A percentile compares a stretch with the other conserved stretches of the same genome.
Conservation (phyloP, 2,329 filamentous ascomycete genomes). For the Sporothrix inflata region DNA sequence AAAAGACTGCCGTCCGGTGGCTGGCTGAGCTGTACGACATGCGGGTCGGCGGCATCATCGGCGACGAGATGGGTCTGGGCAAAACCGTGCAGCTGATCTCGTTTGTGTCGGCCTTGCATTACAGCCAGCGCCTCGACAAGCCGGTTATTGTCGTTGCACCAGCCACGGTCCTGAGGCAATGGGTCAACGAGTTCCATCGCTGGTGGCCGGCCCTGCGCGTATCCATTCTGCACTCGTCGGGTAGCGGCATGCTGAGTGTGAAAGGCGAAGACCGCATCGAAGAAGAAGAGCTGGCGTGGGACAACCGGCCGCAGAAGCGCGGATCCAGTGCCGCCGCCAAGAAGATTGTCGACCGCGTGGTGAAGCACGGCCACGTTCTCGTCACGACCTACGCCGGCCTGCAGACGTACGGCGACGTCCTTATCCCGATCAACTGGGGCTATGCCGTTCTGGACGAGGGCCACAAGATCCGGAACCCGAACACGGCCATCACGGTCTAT, state of each 20-base stretch:
- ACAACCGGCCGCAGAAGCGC: constrained; percentile 39
- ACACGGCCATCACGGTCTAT: constrained; percentile 90
- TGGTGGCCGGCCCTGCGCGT: constrained; percentile 99
- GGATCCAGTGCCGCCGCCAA: constrained; percentile 71
- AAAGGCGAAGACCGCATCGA: constrained; percentile 40
- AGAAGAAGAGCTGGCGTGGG: constrained; percentile 59
- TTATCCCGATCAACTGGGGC: constrained; percentile 85
- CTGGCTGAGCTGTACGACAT: constrained; percentile 89
- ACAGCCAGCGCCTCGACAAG: constrained; percentile 81
- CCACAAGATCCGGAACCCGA: constrained; percentile 96
- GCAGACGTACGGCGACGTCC: constrained; percentile 83
- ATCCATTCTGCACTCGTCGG: constrained; percentile 91
- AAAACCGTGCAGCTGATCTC: constrained; percentile 79
- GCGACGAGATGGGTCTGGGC: constrained; percentile 98
- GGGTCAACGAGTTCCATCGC: constrained; percentile 97
- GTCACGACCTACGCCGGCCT: constrained; percentile 95
- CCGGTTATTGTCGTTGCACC: constrained; percentile 92
- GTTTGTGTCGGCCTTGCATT: constrained; percentile 87
- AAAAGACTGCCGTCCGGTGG: constrained; percentile 97
- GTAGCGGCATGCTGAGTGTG: constrained; percentile 80
- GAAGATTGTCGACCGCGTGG: constrained; percentile 79
- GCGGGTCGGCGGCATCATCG: constrained; percentile 89
- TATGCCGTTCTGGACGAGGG: constrained; percentile 96
- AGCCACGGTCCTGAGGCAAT: constrained; percentile 92
- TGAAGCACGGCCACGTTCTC: constrained; percentile 84